Percentiles rank a stretch among this genome's conserved stretches.
These are phyloP conservation scores for Zizania palustris DNA, from an alignment of 202 grass and related monocot genomes.

Conservation along the genomic window DNA sequence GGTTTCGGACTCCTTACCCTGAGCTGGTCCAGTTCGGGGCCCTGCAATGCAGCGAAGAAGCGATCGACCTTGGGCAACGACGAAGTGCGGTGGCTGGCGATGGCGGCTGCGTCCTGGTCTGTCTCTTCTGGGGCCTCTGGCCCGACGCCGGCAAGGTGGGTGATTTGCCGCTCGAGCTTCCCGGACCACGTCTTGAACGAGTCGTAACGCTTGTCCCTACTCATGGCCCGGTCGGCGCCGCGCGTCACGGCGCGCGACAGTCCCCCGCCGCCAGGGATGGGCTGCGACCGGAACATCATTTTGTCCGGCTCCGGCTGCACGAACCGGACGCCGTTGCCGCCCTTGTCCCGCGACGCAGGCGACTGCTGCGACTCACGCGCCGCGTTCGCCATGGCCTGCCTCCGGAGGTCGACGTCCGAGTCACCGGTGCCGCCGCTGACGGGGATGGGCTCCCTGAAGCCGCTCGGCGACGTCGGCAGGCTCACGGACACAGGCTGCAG, in stretches of 20 bases:
- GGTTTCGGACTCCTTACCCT: constrained; percentile 34
- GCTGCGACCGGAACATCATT: constrained; percentile 52
- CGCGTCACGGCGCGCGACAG: background rate
- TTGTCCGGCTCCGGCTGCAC: constrained; percentile 43
- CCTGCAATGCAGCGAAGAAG: constrained; percentile 67
- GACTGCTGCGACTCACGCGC: background rate
- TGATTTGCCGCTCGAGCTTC: constrained; percentile 60
- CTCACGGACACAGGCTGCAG: constrained; percentile 38
- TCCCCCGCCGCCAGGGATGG: constrained; percentile 11
- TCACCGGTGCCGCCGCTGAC: background rate
- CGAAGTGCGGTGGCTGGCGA: background rate
- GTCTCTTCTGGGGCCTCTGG: background rate
- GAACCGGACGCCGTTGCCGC: constrained; percentile 34
- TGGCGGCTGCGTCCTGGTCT: background rate
- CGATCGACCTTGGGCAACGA: constrained; percentile 56
- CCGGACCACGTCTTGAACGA: constrained; percentile 81
- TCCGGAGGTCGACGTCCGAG: background rate
- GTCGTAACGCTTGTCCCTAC: constrained; percentile 58
- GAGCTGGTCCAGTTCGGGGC: constrained; percentile 69
- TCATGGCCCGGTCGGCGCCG: background rate
- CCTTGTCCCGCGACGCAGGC: constrained; percentile 15
- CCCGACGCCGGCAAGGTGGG: constrained; percentile 35
- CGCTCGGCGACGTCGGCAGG: constrained; percentile 56
- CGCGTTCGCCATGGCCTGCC: constrained; percentile 35
- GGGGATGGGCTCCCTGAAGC: constrained; percentile 10